Evolutionary conservation across 768 basidiomycete species (phyloP).

Genomic region (Auricularia sp.): DNA sequence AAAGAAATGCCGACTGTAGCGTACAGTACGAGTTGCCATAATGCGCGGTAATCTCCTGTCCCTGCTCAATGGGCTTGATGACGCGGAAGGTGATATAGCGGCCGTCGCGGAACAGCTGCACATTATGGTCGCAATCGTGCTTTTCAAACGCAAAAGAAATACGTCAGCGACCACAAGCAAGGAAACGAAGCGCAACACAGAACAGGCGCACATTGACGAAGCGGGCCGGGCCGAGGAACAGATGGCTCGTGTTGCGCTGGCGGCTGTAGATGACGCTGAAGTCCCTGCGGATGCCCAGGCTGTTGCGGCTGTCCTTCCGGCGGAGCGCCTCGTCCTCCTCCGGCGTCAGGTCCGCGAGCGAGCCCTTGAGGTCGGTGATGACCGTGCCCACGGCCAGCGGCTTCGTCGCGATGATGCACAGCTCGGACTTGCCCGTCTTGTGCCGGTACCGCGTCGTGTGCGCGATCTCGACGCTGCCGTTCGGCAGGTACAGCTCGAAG

Average conservation of each 20-base stretch:
- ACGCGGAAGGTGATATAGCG: slow-evolving; percentile 84
- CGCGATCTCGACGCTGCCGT: slow-evolving; percentile 77
- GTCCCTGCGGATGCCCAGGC: slow-evolving; percentile 60
- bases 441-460: slow-evolving; percentile 83
- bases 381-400: slow-evolving; percentile 56
- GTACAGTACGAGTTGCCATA: slow-evolving; percentile 87
- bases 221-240: slow-evolving; percentile 84
- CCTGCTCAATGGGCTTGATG: slow-evolving; percentile 63
- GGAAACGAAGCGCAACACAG: slow-evolving; percentile 1
- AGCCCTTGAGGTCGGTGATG: slow-evolving; percentile 80
- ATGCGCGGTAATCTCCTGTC: slow-evolving; percentile 84
- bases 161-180: background rate
- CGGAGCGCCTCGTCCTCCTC: slow-evolving; percentile 83
- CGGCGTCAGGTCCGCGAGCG: slow-evolving; percentile 79
- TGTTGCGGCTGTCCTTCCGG: slow-evolving; percentile 58
- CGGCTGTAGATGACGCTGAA: slow-evolving; percentile 89
- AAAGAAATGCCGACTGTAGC: slow-evolving; percentile 23
- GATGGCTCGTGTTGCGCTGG: slow-evolving; percentile 85
- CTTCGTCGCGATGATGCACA: slow-evolving; percentile 80
- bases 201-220: slow-evolving; percentile 71
- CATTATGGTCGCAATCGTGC: slow-evolving; percentile 89
- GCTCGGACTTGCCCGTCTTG: slow-evolving; percentile 78
- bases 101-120: slow-evolving; percentile 80
- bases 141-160: background rate
- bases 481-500: slow-evolving; percentile 77